phyloP scores from a whole-genome alignment of 768 basidiomycete genomes.

The Naganishia kalamii region DNA sequence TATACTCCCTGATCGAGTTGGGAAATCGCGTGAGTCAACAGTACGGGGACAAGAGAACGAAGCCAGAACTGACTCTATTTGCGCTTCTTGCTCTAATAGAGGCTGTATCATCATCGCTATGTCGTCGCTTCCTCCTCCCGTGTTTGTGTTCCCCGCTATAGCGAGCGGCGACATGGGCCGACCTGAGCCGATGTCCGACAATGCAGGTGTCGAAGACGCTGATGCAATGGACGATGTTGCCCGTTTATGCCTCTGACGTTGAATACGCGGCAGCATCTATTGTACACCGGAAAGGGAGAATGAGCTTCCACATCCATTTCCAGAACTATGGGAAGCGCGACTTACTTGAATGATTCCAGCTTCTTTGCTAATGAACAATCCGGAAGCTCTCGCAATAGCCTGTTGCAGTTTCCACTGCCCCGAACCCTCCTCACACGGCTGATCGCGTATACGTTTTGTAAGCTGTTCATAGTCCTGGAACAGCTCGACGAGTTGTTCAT shows the following conservation, averaged over 20 bases:
- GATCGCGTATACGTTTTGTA: slow-evolving; percentile 70
- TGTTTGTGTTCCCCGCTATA: slow-evolving; percentile 16
- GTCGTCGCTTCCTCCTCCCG: slow-evolving; percentile 54
- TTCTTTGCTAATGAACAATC: slow-evolving; percentile 75
- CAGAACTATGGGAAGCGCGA: background rate
- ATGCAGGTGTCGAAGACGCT: slow-evolving; percentile 26
- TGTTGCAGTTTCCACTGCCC: slow-evolving; percentile 78
- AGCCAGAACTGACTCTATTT: slow-evolving; percentile 56
- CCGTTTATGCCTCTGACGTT: slow-evolving; percentile 29
- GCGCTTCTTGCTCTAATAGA: slow-evolving; percentile 84
- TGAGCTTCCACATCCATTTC: background rate
- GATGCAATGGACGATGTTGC: slow-evolving; percentile 25
- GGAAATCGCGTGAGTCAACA: background rate
- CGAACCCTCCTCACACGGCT: slow-evolving; percentile 59
- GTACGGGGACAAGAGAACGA: background rate
- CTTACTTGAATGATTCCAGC: slow-evolving; percentile 77
- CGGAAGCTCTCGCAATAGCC: slow-evolving; percentile 70
- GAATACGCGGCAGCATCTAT: slow-evolving; percentile 38
- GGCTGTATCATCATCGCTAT: slow-evolving; percentile 73
- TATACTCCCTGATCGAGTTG: slow-evolving; percentile 53
- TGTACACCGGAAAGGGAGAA: background rate
- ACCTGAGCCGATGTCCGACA: slow-evolving; percentile 28
- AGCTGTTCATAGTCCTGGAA: slow-evolving; percentile 85
- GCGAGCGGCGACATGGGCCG: slow-evolving; percentile 20
- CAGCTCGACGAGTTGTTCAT: slow-evolving; percentile 75